Evolutionary conservation across 305 asterid species (phyloP).

Genomic region (Stenogyne calaminthoides): DNA sequence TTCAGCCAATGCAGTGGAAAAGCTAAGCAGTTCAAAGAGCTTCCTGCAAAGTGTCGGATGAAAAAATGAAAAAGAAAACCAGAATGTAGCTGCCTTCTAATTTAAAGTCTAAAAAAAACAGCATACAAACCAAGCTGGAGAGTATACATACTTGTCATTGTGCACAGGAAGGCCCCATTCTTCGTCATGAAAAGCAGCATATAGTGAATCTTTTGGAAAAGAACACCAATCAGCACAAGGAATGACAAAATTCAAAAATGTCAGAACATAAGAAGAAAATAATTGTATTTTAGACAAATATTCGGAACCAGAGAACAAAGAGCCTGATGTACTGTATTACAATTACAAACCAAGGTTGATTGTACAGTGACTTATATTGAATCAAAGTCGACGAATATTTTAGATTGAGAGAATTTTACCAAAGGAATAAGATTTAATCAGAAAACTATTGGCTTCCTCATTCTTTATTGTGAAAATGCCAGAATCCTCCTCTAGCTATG

Average conservation of each 20-base stretch:
- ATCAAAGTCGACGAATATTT: background rate
- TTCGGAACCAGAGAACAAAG: background rate
- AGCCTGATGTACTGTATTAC: background rate
- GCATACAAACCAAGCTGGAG: conserved; percentile 21
- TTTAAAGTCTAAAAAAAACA: conserved; percentile 9
- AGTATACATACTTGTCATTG: conserved; percentile 60
- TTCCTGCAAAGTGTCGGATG: conserved; percentile 54
- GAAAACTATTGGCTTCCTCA: background rate
- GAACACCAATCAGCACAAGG: conserved; percentile 40
- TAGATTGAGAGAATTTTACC: background rate
- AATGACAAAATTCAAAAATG: background rate
- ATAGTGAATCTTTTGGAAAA: conserved; percentile 51
- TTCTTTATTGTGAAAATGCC: conserved; percentile 5
- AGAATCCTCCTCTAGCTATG: background rate
- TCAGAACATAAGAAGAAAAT: background rate
- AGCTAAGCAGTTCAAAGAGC: conserved; percentile 81
- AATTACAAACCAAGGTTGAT: background rate
- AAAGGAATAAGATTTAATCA: background rate
- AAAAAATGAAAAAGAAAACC: conserved; percentile 29
- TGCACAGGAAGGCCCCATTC: conserved; percentile 94
- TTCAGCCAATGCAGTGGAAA: conserved; percentile 87
- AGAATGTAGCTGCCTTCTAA: conserved; percentile 23
- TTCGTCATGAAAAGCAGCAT: conserved; percentile 82
- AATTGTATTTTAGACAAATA: background rate
- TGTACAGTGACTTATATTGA: background rate